Base-by-base conservation (phyloP, 768 basidiomycete genomes). In the Neoboletus subvelutipes region DNA sequence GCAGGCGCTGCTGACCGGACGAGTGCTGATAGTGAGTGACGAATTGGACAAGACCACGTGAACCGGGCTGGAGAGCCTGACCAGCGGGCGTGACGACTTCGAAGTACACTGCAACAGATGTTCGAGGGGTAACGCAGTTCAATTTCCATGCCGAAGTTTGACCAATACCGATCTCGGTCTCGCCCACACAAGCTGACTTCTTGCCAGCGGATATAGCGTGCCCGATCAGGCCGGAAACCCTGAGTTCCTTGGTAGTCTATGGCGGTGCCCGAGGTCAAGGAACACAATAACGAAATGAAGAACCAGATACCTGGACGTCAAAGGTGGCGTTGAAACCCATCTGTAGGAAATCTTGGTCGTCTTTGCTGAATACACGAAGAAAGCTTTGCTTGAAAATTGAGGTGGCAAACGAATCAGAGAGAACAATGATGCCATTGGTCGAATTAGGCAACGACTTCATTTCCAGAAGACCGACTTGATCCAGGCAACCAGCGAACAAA, bases 241-340 rank as follows among this genome's bases (percentile, higher is more conserved):
- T 98, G 60, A 99, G 83, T 70, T 99, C 97, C 78, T 98, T 99
- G 31, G 97, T 98, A 0, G 96, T 97, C 92, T 98, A 64, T 26
- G 22, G 43, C 26, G 18, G 18, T 52, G 39, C 24, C 34, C 54
- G 47, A 59, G 46, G 55, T 61, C 43, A 52, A 15, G 36, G 22
- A 29, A 22, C 15, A 20, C 2, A 22, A 29, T 10, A 36, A 37
- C 2, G 11, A n/a, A 51, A 7, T 17, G 29, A 28, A 46, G 40
- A 33, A 54, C 22, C 20, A 64, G 72, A 41, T 65, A 92, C 93
- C 83, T 95, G 90, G 26, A 99, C 96, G 71, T 98, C 97, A 64
- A 99, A 96, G 1, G 94, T 98, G 11, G 94, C 97, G 65, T 98
- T 99, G 78, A 98, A 98, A 54, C 96, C 97, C 95, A 98, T 98